These are phyloP conservation scores for Peronospora destructor DNA, from an alignment of 352 stramenopile genomes.

Conservation along the genomic window DNA sequence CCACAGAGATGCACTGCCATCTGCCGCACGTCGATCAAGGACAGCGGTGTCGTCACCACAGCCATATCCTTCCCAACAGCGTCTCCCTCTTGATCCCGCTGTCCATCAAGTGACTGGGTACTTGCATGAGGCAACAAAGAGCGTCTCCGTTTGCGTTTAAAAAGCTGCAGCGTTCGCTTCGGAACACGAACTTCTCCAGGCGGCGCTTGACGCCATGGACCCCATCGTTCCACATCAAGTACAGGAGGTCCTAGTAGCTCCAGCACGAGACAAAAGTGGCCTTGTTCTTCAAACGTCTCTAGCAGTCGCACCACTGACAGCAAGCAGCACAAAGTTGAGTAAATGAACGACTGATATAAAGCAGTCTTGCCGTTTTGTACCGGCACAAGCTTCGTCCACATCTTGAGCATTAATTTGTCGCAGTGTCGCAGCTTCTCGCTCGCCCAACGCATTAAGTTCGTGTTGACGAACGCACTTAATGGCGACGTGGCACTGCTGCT, in stretches of 20 bases:
- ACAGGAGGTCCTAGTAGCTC: constrained; percentile 74
- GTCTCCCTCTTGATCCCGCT: constrained; percentile 3
- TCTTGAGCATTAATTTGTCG: constrained; percentile 35
- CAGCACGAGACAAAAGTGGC: constrained; percentile 58
- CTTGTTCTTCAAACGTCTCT: constrained; percentile 47
- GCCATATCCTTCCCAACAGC: background rate
- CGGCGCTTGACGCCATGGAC: constrained; percentile 89
- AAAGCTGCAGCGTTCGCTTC: constrained; percentile 19
- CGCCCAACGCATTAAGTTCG: constrained; percentile 45
- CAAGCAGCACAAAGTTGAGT: background rate
- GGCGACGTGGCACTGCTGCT: constrained; percentile 37
- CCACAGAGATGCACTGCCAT: constrained; percentile 61
- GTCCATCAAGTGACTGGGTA: constrained; percentile 11
- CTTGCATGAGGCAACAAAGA: constrained; percentile 4
- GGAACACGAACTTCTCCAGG: constrained; percentile 26
- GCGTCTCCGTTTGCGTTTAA: constrained; percentile 16
- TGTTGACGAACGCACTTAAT: constrained; percentile 59
- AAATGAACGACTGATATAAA: constrained; percentile 2
- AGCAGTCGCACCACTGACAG: constrained; percentile 45
- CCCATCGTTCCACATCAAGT: constrained; percentile 91
- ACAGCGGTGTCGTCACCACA: constrained; percentile 21
- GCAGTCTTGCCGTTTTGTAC: constrained; percentile 6
- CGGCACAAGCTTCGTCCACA: constrained; percentile 29
- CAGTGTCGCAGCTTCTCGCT: constrained; percentile 52
- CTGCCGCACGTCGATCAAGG: constrained; percentile 38